Conservation (phyloP, 2,329 filamentous ascomycete genomes). For the Geosmithia putterillii region DNA sequence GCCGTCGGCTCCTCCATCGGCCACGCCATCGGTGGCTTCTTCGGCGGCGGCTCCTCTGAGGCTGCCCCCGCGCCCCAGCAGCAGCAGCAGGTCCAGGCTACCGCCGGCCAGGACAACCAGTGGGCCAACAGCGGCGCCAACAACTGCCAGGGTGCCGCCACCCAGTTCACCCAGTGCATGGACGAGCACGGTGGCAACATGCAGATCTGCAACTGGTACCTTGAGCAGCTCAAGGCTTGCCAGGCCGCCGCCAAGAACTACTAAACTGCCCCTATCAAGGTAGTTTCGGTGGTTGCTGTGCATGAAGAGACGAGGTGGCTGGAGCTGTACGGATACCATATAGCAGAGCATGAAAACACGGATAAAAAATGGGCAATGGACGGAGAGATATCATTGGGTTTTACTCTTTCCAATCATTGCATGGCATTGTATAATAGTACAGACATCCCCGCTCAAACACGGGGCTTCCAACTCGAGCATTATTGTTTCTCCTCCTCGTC, state of each 20-base stretch:
- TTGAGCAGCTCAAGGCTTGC: conserved; percentile 92
- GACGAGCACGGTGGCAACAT: conserved; percentile 90
- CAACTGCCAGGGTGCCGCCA: conserved; percentile 72
- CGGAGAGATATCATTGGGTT: neutral
- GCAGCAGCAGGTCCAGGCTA: conserved; percentile 28
- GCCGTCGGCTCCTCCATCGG: conserved; percentile 92
- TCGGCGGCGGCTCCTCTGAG: conserved; percentile 60
- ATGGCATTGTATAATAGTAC: conserved; percentile 14
- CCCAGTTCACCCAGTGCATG: conserved; percentile 89
- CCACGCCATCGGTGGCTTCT: conserved; percentile 84
- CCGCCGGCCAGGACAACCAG: conserved; percentile 24
- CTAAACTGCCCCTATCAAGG: conserved; percentile 23
- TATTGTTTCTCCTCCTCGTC: conserved; percentile 39
- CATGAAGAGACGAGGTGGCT: neutral
- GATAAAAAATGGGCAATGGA: neutral
- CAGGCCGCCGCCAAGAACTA: conserved; percentile 65
- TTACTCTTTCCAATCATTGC: conserved; percentile 1
- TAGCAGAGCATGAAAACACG: neutral
- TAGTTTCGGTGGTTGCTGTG: conserved; percentile 1
- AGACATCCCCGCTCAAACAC: conserved; percentile 11
- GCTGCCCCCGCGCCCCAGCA: conserved; percentile 34
- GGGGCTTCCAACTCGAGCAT: conserved; percentile 3
- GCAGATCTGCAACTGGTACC: conserved; percentile 94
- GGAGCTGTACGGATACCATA: neutral
- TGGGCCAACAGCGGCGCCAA: conserved; percentile 37